These are phyloP conservation scores for Fusarium agapanthi DNA, from an alignment of 2,329 filamentous ascomycete genomes.

Conservation along the genomic window DNA sequence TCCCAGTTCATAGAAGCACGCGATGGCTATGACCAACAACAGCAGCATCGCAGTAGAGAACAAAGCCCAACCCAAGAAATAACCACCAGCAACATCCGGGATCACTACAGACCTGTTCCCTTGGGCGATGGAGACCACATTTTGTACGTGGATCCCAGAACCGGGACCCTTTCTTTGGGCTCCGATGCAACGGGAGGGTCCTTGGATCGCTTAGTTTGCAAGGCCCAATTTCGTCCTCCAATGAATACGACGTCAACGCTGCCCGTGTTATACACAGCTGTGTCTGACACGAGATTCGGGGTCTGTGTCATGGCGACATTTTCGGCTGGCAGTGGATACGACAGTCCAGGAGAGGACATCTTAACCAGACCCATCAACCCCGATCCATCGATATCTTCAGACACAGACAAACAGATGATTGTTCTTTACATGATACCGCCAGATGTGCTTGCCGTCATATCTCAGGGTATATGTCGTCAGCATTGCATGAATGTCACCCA, in stretches of 20 bases:
- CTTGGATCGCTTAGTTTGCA: slow-evolving; percentile 61
- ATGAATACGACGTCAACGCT: slow-evolving; percentile 41
- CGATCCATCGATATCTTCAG: slow-evolving; percentile 6
- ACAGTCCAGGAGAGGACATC: background rate
- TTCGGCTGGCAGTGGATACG: slow-evolving; percentile 40
- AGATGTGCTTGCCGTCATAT: slow-evolving; percentile 59
- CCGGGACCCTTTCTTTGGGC: slow-evolving; percentile 66
- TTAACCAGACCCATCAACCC: background rate
- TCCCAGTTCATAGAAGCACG: slow-evolving; percentile 20
- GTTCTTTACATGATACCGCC: slow-evolving; percentile 69
- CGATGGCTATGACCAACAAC: slow-evolving; percentile 22
- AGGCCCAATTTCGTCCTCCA: slow-evolving; percentile 61
- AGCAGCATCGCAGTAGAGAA: slow-evolving; percentile 13
- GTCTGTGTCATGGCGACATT: slow-evolving; percentile 68
- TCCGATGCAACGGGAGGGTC: slow-evolving; percentile 66
- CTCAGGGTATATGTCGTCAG: slow-evolving; percentile 18
- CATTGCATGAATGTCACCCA: background rate
- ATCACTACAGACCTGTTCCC: slow-evolving; percentile 71
- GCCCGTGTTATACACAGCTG: slow-evolving; percentile 64
- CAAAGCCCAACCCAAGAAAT: slow-evolving; percentile 40
- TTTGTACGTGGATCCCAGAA: slow-evolving; percentile 69
- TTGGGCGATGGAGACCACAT: slow-evolving; percentile 72
- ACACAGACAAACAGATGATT: slow-evolving; percentile 51
- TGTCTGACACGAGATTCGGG: slow-evolving; percentile 65
- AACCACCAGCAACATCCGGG: slow-evolving; percentile 56